A percentile compares a stretch with the other conserved stretches of the same genome.
Conservation (phyloP, 805 yeast species). For the Starmerella bombi region DNA sequence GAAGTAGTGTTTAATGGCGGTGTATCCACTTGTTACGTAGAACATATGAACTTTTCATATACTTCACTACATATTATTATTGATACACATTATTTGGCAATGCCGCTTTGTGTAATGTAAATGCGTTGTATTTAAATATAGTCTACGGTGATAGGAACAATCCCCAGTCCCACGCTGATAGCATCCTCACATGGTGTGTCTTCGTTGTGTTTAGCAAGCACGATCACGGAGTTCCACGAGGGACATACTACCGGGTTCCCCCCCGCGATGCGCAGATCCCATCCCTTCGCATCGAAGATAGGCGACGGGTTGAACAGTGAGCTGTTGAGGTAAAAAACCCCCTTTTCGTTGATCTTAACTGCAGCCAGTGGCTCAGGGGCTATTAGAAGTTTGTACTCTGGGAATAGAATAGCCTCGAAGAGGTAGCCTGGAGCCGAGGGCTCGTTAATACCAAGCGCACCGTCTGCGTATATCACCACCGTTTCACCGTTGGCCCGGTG, state of each 20-base stretch:
- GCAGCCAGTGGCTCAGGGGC: slow-evolving; percentile 23
- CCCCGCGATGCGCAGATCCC: slow-evolving; percentile 10
- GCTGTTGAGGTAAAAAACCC: slow-evolving; percentile 18
- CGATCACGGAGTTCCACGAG: slow-evolving; percentile 20
- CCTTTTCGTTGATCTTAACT: slow-evolving; percentile 18
- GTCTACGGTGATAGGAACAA: slow-evolving; percentile 13
- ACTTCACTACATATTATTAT: too few species aligned
- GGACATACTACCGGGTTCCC: slow-evolving; percentile 21
- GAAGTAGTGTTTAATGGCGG: too few species aligned
- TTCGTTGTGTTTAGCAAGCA: slow-evolving; percentile 10
- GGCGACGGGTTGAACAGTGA: slow-evolving; percentile 20
- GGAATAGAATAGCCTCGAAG: slow-evolving; percentile 20
- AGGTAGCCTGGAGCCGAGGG: slow-evolving; percentile 18
- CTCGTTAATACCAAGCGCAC: slow-evolving; percentile 20
- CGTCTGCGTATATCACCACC: slow-evolving; percentile 19
- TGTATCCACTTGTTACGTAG: too few species aligned
- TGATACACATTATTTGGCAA: too few species aligned
- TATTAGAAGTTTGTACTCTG: slow-evolving; percentile 21
- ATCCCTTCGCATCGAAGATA: slow-evolving; percentile 15
- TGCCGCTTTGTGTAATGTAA: too few species aligned
- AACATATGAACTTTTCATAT: too few species aligned
- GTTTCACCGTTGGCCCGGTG: slow-evolving; percentile 14
- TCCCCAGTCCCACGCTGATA: slow-evolving; percentile 18
- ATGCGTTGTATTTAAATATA: too few species aligned
- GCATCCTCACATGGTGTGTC: slow-evolving; percentile 17